Conservation (phyloP, 805 yeast species). For the Saccharomycopsis olivae region DNA sequence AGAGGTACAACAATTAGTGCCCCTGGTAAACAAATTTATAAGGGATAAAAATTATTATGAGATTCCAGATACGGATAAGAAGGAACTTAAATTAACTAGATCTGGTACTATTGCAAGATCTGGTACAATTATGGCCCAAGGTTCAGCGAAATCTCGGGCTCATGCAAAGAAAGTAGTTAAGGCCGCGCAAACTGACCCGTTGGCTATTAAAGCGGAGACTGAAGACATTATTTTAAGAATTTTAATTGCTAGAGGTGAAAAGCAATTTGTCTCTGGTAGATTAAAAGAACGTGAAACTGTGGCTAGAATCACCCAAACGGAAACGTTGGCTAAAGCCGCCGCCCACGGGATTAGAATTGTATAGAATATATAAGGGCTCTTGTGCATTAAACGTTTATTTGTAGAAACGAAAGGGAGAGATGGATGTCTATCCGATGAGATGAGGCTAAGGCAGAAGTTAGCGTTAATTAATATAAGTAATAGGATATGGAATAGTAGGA, state of each 20-base stretch:
- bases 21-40: constrained; percentile 39
- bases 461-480: too few relatives aligned
- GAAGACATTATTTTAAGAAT: constrained; percentile 70
- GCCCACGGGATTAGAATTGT: constrained; percentile 11
- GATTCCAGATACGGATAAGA: constrained; percentile 18
- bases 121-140: constrained; percentile 62
- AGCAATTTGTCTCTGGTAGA: constrained; percentile 37
- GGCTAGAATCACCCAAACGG: constrained; percentile 45
- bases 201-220: constrained; percentile 29
- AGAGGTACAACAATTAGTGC: constrained; percentile 51
- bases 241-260: constrained; percentile 54
- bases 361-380: too few relatives aligned
- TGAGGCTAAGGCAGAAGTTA: too few relatives aligned
- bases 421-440: too few relatives aligned
- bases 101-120: constrained; percentile 46
- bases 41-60: constrained; percentile 39
- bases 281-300: constrained; percentile 51
- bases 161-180: constrained; percentile 35
- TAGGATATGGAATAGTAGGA: too few relatives aligned
- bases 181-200: constrained; percentile 35
- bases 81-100: constrained; percentile 24
- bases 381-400: too few relatives aligned
- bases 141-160: constrained; percentile 46
- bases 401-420: too few relatives aligned
- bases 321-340: constrained; percentile 36